Conservation (phyloP, 352 stramenopile genomes). For the Peronospora belbahrii region DNA sequence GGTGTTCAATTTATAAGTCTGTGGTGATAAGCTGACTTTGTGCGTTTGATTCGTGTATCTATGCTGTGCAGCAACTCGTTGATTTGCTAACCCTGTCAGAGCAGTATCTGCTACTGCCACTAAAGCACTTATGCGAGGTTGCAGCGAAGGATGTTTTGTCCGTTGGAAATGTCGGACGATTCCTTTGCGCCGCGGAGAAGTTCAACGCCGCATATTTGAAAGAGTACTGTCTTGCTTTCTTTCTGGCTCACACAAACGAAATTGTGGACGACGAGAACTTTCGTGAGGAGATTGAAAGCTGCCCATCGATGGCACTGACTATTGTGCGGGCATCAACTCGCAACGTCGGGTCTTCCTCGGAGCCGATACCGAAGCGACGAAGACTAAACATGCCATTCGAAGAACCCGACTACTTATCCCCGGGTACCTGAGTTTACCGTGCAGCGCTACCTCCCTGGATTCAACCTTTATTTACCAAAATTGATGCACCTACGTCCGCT, state of each 20-base stretch:
- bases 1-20: not conserved
- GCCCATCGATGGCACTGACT: slow-evolving; percentile 64
- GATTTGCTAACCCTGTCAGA: slow-evolving; percentile 74
- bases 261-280: slow-evolving; percentile 82
- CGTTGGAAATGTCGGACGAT: slow-evolving; percentile 66
- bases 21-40: not conserved
- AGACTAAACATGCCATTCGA: slow-evolving; percentile 81
- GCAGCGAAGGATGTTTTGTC: slow-evolving; percentile 61
- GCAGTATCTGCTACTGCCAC: slow-evolving; percentile 66
- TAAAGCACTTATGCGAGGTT: slow-evolving; percentile 76
- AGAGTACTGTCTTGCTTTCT: slow-evolving; percentile 74
- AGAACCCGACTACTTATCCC: slow-evolving; percentile 52
- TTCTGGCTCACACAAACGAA: slow-evolving; percentile 66
- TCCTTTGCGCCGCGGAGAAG: slow-evolving; percentile 74
- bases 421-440: slow-evolving; percentile 1
- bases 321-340: slow-evolving; percentile 63
- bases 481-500: slow-evolving; percentile 9
- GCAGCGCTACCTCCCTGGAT: slow-evolving; percentile 5
- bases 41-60: not conserved
- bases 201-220: slow-evolving; percentile 81
- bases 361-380: slow-evolving; percentile 58
- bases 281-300: slow-evolving; percentile 71
- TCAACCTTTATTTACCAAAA: slow-evolving; percentile 36
- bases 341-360: slow-evolving; percentile 14
- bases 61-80: slow-evolving; percentile 61